Evolutionary conservation across 2,329 filamentous ascomycete genomes (phyloP).

Genomic region (Fusarium transvaalense): DNA sequence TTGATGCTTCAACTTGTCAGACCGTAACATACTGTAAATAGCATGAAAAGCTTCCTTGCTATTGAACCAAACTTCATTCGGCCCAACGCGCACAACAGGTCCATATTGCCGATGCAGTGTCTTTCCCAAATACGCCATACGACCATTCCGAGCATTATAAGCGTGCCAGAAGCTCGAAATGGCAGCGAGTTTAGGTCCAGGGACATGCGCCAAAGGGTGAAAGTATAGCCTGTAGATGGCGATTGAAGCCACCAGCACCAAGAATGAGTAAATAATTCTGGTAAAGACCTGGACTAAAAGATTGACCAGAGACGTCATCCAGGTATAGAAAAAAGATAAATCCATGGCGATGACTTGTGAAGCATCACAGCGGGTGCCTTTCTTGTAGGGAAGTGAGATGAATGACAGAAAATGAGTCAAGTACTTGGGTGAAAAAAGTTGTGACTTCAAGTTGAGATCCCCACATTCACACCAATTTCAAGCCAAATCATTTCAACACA

Average conservation of each 20-base stretch:
- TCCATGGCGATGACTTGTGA: constrained; percentile 15
- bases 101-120: constrained; percentile 63
- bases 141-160: constrained; percentile 59
- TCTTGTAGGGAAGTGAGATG: too few species aligned
- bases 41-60: constrained; percentile 61
- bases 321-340: constrained; percentile 3
- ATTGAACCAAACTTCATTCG: constrained; percentile 66
- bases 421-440: constrained; percentile 20
- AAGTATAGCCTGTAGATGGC: constrained; percentile 57
- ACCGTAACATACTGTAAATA: constrained; percentile 53
- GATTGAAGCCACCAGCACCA: constrained; percentile 36
- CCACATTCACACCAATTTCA: constrained; percentile 7
- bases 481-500: not conserved
- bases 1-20: not conserved
- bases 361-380: constrained; percentile 34
- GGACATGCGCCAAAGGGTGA: constrained; percentile 60
- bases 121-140: constrained; percentile 57
- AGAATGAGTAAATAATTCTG: constrained; percentile 8
- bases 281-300: constrained; percentile 1
- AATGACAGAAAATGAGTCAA: not conserved
- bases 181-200: constrained; percentile 62
- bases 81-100: constrained; percentile 64
- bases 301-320: constrained; percentile 7
- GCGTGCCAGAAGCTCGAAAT: constrained; percentile 64
- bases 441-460: not conserved